phyloP scores from a whole-genome alignment of 305 asterid species.

The Ruellia speciosa region DNA sequence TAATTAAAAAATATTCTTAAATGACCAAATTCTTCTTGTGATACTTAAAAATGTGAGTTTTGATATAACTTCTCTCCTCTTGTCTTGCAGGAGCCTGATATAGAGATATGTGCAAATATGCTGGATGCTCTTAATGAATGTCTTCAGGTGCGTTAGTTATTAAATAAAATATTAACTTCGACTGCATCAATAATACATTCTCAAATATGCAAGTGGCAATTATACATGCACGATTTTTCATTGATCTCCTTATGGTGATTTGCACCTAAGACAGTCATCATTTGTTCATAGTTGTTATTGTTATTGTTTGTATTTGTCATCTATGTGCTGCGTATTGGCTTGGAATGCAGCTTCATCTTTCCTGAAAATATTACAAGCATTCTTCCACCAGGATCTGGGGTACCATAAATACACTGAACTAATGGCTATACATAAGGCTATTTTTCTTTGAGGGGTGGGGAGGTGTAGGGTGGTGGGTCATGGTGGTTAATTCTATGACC shows the following conservation, averaged over 20 bases:
- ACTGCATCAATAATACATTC: not conserved
- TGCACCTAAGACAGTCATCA: not conserved
- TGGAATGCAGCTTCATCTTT: too few relatives aligned
- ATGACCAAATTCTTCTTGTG: not conserved
- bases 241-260: not conserved
- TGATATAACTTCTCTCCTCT: conserved; percentile 17
- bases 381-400: too few relatives aligned
- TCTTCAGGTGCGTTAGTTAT: conserved; percentile 42
- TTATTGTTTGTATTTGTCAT: too few relatives aligned
- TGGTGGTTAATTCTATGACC: not conserved
- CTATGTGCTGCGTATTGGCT: too few relatives aligned
- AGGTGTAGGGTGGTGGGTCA: not conserved
- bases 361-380: too few relatives aligned
- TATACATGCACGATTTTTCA: not conserved
- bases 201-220: not conserved
- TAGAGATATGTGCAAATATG: conserved; percentile 63
- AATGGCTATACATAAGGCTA: not conserved
- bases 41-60: conserved; percentile 4
- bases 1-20: not conserved
- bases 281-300: too few relatives aligned
- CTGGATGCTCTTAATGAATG: conserved; percentile 67
- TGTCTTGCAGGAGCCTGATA: conserved; percentile 60
- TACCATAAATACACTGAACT: not conserved
- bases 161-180: not conserved
- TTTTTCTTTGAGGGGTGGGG: not conserved